Evolutionary conservation across 108 stramenopile genomes (phyloP).

Genomic region (Epithemia pelagica): DNA sequence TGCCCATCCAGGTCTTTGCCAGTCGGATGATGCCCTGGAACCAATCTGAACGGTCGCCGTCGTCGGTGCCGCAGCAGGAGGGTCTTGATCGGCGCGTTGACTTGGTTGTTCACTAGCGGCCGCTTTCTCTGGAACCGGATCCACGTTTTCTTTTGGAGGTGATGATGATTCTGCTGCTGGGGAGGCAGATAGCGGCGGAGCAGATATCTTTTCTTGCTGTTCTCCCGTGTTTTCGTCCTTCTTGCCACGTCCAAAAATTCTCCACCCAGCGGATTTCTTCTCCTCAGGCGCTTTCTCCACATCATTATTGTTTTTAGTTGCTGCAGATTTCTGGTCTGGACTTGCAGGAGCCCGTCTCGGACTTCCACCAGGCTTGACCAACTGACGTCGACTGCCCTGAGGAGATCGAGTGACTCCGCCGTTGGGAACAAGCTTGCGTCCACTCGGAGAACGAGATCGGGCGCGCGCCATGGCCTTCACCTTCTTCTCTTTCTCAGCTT

Average conservation of each 20-base stretch:
- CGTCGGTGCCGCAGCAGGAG: background rate
- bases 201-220: background rate
- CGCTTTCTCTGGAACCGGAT: background rate
- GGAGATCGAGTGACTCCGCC: background rate
- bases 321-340: background rate
- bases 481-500: background rate
- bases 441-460: background rate
- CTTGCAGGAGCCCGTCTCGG: background rate
- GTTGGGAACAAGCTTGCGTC: background rate
- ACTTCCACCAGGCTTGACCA: background rate
- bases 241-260: background rate
- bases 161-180: slow-evolving; percentile 1
- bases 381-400: background rate
- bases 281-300: background rate
- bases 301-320: background rate
- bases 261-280: background rate
- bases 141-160: background rate
- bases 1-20: slow-evolving; percentile 5
- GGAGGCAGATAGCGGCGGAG: background rate
- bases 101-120: background rate
- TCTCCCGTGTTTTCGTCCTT: background rate
- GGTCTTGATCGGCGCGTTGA: too few species aligned
- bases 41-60: background rate
- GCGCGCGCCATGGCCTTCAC: background rate
- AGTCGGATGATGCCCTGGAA: background rate